These are phyloP conservation scores for Penicillium canescens DNA, from an alignment of 495 filamentous ascomycete species.

Conservation along the genomic window DNA sequence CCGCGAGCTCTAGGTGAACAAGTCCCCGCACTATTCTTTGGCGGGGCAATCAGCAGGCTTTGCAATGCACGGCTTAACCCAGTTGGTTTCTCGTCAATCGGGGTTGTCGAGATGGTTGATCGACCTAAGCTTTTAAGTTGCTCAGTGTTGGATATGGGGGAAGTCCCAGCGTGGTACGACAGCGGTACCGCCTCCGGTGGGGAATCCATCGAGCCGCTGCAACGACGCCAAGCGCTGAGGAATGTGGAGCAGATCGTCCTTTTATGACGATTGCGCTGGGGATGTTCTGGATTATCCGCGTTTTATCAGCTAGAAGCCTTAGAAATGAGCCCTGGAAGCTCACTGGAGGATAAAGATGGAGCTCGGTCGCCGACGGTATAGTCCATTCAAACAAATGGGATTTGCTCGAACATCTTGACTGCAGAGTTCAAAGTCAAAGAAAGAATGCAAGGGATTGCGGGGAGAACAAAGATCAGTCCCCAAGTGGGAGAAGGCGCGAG, in stretches of 20 bases:
- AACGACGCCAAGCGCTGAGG: slow-evolving; percentile 8
- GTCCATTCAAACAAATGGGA: neutral
- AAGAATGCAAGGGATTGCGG: neutral
- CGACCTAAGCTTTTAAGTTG: neutral
- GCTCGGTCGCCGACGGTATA: neutral
- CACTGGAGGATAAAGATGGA: neutral
- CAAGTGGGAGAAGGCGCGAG: slow-evolving; percentile 7
- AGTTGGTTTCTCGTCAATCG: neutral
- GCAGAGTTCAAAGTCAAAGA: neutral
- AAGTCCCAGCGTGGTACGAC: slow-evolving; percentile 25
- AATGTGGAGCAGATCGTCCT: slow-evolving; percentile 30
- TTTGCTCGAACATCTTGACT: neutral
- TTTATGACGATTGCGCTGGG: slow-evolving; percentile 16
- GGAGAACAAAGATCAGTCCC: neutral
- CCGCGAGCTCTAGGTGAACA: slow-evolving; percentile 12
- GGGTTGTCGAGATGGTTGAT: neutral
- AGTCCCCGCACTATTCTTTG: slow-evolving; percentile 43
- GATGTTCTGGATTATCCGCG: slow-evolving; percentile 2
- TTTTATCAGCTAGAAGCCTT: slow-evolving; percentile 8
- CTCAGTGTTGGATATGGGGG: slow-evolving; percentile 55
- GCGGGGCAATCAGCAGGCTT: slow-evolving; percentile 25
- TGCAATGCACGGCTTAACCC: slow-evolving; percentile 18
- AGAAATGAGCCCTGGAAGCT: neutral
- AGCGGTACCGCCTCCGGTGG: slow-evolving; percentile 34
- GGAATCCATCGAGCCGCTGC: slow-evolving; percentile 19